A percentile compares a stretch with the other conserved stretches of the same genome.
These are phyloP conservation scores for Guillardia theta DNA, from an alignment of 78 protist genomes.

Conservation along the genomic window DNA sequence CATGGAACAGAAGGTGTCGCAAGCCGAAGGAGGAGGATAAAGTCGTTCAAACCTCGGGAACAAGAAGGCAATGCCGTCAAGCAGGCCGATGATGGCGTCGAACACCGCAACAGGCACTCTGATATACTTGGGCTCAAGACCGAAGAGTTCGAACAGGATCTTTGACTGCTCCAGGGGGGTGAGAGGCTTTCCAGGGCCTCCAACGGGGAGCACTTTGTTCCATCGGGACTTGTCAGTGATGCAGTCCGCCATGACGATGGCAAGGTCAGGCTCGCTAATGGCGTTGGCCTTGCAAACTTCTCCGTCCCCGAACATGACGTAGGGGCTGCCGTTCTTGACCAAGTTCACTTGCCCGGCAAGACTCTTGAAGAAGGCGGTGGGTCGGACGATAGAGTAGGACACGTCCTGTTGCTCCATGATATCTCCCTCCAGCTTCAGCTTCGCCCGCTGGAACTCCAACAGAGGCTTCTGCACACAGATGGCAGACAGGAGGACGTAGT, in stretches of 20 bases:
- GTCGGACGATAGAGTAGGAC: conserved; percentile 28
- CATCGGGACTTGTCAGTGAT: not conserved
- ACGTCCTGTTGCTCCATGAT: not conserved
- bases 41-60: not conserved
- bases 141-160: not conserved
- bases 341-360: not conserved
- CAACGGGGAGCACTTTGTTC: not conserved
- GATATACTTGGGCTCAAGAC: conserved; percentile 1
- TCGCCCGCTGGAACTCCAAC: conserved; percentile 38
- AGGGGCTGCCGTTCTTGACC: not conserved
- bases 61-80: not conserved
- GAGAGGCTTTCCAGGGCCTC: not conserved
- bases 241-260: not conserved
- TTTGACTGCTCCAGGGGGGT: not conserved
- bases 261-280: conserved; percentile 35
- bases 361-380: conserved; percentile 46
- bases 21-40: not conserved
- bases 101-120: conserved; percentile 12
- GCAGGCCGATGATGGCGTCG: not conserved
- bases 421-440: not conserved
- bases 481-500: not conserved
- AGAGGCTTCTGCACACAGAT: conserved; percentile 37
- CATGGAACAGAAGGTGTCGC: not conserved
- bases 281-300: conserved; percentile 40
- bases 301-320: not conserved